Conservation (phyloP, 768 basidiomycete species). For the button mushroom (Agaricus bisporus) region DNA sequence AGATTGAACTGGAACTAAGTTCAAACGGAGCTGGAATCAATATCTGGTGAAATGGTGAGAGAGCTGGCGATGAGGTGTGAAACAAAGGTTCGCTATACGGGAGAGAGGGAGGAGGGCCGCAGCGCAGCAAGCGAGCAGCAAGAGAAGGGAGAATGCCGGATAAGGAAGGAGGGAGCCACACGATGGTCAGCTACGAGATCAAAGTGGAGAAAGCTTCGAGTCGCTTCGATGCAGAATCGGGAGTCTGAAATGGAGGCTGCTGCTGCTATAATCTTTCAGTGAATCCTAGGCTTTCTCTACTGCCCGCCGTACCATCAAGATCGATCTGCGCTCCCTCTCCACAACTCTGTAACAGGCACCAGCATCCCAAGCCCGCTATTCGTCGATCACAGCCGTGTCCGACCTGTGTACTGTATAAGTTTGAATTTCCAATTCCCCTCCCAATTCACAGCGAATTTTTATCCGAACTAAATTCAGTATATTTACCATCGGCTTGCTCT, state of each 20-base stretch:
- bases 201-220: conserved; percentile 2
- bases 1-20: neutral
- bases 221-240: conserved; percentile 5
- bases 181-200: conserved; percentile 5
- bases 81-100: too few relatives aligned
- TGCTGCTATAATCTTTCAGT: conserved; percentile 5
- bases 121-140: neutral
- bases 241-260: conserved; percentile 8
- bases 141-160: neutral
- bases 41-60: neutral
- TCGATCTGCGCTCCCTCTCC: conserved; percentile 4
- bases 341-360: neutral
- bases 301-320: neutral
- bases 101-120: neutral
- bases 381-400: conserved; percentile 8
- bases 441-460: neutral
- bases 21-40: neutral
- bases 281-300: neutral
- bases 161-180: neutral
- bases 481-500: neutral
- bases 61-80: too few relatives aligned
- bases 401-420: conserved; percentile 1
- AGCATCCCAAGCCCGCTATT: neutral
- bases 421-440: conserved; percentile 2
- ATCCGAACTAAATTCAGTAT: conserved; percentile 4